phyloP scores from a whole-genome alignment of 1,139 yeast species.

The Wickerhamomyces sp. region DNA sequence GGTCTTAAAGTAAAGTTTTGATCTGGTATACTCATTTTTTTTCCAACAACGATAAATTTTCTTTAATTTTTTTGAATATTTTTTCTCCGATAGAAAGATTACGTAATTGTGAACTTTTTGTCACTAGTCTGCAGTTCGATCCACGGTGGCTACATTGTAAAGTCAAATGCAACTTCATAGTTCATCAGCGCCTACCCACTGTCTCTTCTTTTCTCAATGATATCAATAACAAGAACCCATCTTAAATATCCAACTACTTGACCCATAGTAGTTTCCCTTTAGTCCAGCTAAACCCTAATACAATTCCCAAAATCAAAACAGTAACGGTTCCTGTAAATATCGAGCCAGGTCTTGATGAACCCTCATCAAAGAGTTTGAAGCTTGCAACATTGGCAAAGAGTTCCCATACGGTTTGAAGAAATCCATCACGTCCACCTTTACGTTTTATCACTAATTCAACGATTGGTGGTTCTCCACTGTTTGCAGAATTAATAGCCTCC shows the following conservation, averaged over 20 bases:
- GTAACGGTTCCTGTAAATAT: slow-evolving; percentile 6
- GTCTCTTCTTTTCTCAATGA: too few relatives aligned
- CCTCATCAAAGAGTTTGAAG: neutral
- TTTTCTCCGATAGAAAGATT: neutral
- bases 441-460: slow-evolving; percentile 13
- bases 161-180: neutral
- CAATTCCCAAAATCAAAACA: slow-evolving; percentile 9
- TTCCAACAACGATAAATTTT: neutral
- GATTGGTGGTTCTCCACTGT: slow-evolving; percentile 3
- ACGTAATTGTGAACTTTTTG: neutral
- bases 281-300: slow-evolving; percentile 9
- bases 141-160: too few relatives aligned
- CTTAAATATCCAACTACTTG: neutral
- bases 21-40: neutral
- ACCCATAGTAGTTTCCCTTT: slow-evolving; percentile 2
- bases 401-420: neutral
- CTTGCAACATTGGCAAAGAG: neutral
- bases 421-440: neutral
- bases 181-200: neutral
- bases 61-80: neutral
- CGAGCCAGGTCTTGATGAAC: neutral
- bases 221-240: too few relatives aligned
- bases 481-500: slow-evolving; percentile 24
- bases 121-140: too few relatives aligned
- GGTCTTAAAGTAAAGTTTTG: neutral